These are phyloP conservation scores for Trypanosoma platydactyli DNA, from an alignment of 208 protist species.

Conservation along the genomic window DNA sequence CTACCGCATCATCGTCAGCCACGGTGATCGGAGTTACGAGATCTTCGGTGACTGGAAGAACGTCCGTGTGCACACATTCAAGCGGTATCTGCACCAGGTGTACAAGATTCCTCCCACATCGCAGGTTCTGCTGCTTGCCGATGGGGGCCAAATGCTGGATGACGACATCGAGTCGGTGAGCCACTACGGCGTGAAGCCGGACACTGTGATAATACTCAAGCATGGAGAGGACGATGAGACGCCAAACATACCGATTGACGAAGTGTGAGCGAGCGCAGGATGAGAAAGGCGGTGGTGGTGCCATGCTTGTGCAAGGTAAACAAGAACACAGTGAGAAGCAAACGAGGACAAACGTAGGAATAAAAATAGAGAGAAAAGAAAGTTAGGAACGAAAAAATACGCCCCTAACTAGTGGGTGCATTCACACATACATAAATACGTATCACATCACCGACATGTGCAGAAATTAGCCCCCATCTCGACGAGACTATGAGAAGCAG, in stretches of 20 bases:
- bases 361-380: constrained; percentile 1
- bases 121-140: constrained; percentile 59
- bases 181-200: constrained; percentile 65
- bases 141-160: constrained; percentile 59
- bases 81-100: constrained; percentile 86
- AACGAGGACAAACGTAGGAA: not conserved
- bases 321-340: not conserved
- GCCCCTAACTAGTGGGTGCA: too few species aligned
- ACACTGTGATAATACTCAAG: constrained; percentile 67
- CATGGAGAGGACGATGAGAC: constrained; percentile 34
- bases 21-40: constrained; percentile 76
- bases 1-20: constrained; percentile 80
- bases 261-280: constrained; percentile 33
- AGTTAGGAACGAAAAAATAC: not conserved
- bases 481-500: too few species aligned
- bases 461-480: too few species aligned
- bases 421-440: too few species aligned
- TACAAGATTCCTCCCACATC: constrained; percentile 69
- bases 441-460: too few species aligned
- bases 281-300: not conserved
- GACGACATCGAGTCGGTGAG: constrained; percentile 79
- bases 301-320: not conserved
- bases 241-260: constrained; percentile 51
- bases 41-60: constrained; percentile 85
- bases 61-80: constrained; percentile 87